A percentile compares a stretch with the other conserved stretches of the same genome.
Conservation (phyloP, 371 early-diverging fungal genomes). For the Furculomyces boomerangus region DNA sequence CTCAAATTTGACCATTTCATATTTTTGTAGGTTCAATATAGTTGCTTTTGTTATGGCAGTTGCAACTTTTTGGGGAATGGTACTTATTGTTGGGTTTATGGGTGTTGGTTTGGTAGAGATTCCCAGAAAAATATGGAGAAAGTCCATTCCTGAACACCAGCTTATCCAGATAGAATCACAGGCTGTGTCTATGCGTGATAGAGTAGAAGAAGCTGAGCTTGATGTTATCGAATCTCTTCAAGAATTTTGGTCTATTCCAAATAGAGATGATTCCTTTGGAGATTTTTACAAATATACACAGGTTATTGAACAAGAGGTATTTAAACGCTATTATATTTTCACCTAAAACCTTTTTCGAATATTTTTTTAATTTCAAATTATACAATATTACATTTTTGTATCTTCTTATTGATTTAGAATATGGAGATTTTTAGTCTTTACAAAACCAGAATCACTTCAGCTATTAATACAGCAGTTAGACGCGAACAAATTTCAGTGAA, state of each 20-base stretch:
- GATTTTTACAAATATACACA: background rate
- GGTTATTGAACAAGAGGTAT: background rate
- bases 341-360: too few relatives aligned
- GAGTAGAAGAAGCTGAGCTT: conserved; percentile 21
- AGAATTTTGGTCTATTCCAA: conserved; percentile 11
- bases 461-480: too few relatives aligned
- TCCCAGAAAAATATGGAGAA: conserved; percentile 69
- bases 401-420: background rate
- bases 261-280: conserved; percentile 8
- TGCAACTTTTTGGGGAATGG: conserved; percentile 83
- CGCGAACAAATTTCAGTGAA: too few relatives aligned
- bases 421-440: conserved; percentile 9
- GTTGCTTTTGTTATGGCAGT: conserved; percentile 75
- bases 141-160: conserved; percentile 35
- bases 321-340: background rate
- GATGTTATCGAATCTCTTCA: conserved; percentile 16
- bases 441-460: conserved; percentile 6
- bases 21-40: conserved; percentile 34
- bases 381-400: too few relatives aligned
- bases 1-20: background rate
- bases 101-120: conserved; percentile 82
- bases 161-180: conserved; percentile 44
- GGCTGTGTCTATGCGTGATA: conserved; percentile 57
- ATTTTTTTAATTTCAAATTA: too few relatives aligned
- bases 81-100: conserved; percentile 70